Percentiles rank a stretch among this genome's conserved stretches.
Evolutionary conservation across 352 stramenopile genomes (phyloP).

Genomic region (Phytophthora melonis): DNA sequence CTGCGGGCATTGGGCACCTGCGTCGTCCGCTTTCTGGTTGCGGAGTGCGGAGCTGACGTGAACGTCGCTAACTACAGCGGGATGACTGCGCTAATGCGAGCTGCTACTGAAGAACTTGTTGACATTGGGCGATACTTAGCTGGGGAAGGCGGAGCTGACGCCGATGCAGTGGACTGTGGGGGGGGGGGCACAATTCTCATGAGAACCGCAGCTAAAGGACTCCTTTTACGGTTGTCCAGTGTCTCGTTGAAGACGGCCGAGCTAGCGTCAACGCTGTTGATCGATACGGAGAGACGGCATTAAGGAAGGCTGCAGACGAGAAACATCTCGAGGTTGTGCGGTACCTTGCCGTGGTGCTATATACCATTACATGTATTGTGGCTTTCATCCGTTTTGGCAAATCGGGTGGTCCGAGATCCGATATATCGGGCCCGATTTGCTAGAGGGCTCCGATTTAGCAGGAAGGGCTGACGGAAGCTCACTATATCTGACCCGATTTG

Average conservation of each 20-base stretch:
- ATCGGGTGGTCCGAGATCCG: no score
- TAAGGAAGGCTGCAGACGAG: not conserved
- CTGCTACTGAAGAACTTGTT: not conserved
- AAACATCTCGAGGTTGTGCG: slow-evolving; percentile 3
- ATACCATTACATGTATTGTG: no score
- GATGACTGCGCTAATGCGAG: not conserved
- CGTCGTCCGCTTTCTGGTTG: not conserved
- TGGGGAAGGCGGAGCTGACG: not conserved
- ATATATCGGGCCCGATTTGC: no score
- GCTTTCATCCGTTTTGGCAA: no score
- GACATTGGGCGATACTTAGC: not conserved
- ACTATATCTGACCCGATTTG: no score
- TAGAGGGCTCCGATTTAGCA: no score
- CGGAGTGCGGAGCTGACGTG: slow-evolving; percentile 7
- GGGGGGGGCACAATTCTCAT: not conserved
- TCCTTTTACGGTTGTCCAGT: slow-evolving; percentile 3
- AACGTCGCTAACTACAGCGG: not conserved
- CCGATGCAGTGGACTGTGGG: not conserved
- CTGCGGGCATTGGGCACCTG: not conserved
- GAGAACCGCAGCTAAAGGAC: not conserved
- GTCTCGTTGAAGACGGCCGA: not conserved
- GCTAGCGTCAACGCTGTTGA: not conserved
- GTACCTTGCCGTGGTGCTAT: not conserved
- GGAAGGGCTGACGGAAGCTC: no score
- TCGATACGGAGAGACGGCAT: not conserved